phyloP scores from a whole-genome alignment of 1,284 basidiomycete genomes.

The Cutaneotrichosporon spelunceum region DNA sequence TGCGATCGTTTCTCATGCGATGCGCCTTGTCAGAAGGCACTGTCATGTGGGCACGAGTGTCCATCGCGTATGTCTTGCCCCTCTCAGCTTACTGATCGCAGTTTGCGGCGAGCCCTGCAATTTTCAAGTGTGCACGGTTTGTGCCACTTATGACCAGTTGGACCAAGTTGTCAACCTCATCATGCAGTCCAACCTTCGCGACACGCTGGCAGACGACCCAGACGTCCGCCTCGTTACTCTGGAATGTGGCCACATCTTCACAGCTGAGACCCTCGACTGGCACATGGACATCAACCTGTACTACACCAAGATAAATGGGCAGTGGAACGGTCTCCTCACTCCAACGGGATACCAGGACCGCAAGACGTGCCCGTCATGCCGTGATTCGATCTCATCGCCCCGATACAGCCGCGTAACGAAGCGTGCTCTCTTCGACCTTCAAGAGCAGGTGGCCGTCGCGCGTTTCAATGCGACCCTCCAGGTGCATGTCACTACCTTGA shows the following conservation, averaged over 20 bases:
- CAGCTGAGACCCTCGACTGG: slow-evolving; percentile 67
- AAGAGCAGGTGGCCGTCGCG: slow-evolving; percentile 59
- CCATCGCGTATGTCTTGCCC: slow-evolving; percentile 39
- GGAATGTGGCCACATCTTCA: slow-evolving; percentile 65
- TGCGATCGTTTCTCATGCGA: slow-evolving; percentile 68
- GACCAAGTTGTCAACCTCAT: slow-evolving; percentile 60
- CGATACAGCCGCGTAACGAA: slow-evolving; percentile 63
- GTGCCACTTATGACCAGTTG: slow-evolving; percentile 54
- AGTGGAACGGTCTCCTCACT: slow-evolving; percentile 54
- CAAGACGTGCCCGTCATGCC: slow-evolving; percentile 61
- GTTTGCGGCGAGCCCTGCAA: slow-evolving; percentile 68
- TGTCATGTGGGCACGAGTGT: slow-evolving; percentile 64
- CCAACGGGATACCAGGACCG: slow-evolving; percentile 56
- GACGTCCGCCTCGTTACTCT: slow-evolving; percentile 61
- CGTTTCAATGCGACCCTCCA: background rate
- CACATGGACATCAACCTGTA: slow-evolving; percentile 58
- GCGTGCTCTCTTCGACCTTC: slow-evolving; percentile 60
- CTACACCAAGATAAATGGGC: slow-evolving; percentile 49
- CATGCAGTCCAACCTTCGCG: slow-evolving; percentile 57
- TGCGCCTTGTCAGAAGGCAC: slow-evolving; percentile 54
- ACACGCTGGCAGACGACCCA: slow-evolving; percentile 55
- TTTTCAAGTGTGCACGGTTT: slow-evolving; percentile 59
- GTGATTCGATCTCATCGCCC: slow-evolving; percentile 56
- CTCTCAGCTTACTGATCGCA: slow-evolving; percentile 30
- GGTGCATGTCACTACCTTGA: background rate